These are phyloP conservation scores for Penicillium thymicola DNA, from an alignment of 2,329 filamentous ascomycete genomes.

Conservation along the genomic window DNA sequence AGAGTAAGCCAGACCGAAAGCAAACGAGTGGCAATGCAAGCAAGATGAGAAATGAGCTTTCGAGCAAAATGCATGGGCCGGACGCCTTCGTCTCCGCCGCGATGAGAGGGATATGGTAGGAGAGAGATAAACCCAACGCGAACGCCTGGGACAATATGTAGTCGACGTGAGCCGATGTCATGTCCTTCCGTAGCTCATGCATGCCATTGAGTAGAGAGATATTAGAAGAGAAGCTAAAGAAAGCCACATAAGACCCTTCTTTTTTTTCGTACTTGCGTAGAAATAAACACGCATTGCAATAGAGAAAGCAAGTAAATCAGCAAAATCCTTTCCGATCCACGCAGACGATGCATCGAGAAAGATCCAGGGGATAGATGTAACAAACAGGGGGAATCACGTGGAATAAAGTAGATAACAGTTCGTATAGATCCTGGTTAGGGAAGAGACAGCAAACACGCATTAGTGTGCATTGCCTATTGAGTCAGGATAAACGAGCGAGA, in stretches of 20 bases:
- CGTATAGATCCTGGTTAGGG: constrained; percentile 23
- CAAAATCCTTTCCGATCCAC: constrained; percentile 27
- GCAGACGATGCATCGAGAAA: constrained; percentile 26
- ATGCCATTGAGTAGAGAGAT: constrained; percentile 14
- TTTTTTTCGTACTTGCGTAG: constrained; percentile 10
- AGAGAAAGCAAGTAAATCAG: constrained; percentile 14
- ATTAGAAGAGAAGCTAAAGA: constrained; percentile 12
- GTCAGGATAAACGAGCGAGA: constrained; percentile 11
- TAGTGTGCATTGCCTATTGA: constrained; percentile 7
- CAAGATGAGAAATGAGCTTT: constrained; percentile 1
- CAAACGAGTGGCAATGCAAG: constrained; percentile 5
- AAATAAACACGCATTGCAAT: constrained; percentile 11
- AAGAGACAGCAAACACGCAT: constrained; percentile 4
- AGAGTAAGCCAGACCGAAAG: neutral
- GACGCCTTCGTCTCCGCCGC: constrained; percentile 12
- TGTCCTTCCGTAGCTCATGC: constrained; percentile 16
- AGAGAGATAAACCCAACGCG: constrained; percentile 1
- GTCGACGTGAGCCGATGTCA: constrained; percentile 9
- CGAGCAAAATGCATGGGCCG: constrained; percentile 5
- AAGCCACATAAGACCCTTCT: constrained; percentile 15
- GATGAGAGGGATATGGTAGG: constrained; percentile 4
- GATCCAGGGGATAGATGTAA: constrained; percentile 27
- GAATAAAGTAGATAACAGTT: constrained; percentile 27
- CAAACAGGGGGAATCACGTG: constrained; percentile 28
- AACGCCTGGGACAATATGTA: constrained; percentile 12